Evolutionary conservation across 1,284 basidiomycete genomes (phyloP).

Genomic region (Abortiporus biennis): DNA sequence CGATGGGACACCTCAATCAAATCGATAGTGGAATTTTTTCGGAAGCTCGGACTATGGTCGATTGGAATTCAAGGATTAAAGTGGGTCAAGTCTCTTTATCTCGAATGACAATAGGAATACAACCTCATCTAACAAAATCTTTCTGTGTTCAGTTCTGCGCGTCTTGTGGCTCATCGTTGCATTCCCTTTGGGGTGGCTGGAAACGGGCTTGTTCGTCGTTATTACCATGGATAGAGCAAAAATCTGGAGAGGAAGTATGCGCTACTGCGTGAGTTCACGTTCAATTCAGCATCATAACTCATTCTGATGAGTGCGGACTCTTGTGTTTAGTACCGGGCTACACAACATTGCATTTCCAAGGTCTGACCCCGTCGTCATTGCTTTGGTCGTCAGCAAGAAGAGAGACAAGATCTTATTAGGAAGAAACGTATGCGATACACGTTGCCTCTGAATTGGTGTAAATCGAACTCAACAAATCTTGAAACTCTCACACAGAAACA

Average conservation of each 20-base stretch:
- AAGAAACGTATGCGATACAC: slow-evolving; percentile 56
- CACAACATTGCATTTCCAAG: slow-evolving; percentile 87
- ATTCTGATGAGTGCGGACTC: slow-evolving; percentile 9
- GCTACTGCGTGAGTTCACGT: slow-evolving; percentile 49
- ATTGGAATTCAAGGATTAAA: slow-evolving; percentile 88
- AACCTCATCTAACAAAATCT: slow-evolving; percentile 5
- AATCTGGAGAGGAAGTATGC: slow-evolving; percentile 56
- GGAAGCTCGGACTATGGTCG: slow-evolving; percentile 71
- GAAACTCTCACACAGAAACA: slow-evolving; percentile 24
- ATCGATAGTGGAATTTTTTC: slow-evolving; percentile 75
- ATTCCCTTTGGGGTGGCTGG: slow-evolving; percentile 95
- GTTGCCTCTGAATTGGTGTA: background rate
- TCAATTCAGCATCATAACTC: background rate
- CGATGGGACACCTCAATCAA: slow-evolving; percentile 47
- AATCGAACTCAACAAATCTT: background rate
- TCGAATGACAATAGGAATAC: no score
- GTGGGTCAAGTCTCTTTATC: slow-evolving; percentile 27
- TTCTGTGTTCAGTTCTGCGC: slow-evolving; percentile 73
- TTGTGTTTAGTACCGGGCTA: slow-evolving; percentile 58
- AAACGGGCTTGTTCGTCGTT: slow-evolving; percentile 80
- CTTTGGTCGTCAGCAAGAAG: slow-evolving; percentile 76
- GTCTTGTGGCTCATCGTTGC: slow-evolving; percentile 77
- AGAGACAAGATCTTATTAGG: slow-evolving; percentile 84
- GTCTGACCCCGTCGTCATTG: slow-evolving; percentile 90
- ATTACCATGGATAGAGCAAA: slow-evolving; percentile 65